Conservation (phyloP, 1,139 yeast species). For the Yamadazyma membranifaciens region DNA sequence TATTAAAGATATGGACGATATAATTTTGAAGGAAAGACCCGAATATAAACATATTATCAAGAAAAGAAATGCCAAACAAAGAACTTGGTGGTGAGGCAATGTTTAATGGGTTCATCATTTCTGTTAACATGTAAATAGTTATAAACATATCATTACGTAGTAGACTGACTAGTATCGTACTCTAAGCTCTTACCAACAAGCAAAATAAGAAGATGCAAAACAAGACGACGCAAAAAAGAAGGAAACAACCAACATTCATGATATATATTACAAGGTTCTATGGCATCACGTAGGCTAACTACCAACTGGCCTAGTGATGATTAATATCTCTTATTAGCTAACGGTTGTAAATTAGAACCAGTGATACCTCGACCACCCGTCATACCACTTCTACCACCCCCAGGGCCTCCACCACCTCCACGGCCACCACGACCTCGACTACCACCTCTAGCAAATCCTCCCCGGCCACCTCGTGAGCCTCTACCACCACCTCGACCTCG, state of each 20-base stretch:
- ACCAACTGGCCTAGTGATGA: too few species aligned
- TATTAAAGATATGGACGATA: conserved; percentile 67
- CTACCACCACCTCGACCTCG: conserved; percentile 7
- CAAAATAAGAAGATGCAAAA: too few species aligned
- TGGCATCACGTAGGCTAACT: too few species aligned
- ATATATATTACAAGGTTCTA: too few species aligned
- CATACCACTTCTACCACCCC: not conserved
- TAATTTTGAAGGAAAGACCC: conserved; percentile 64
- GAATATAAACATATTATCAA: conserved; percentile 57
- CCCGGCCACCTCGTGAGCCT: conserved; percentile 10
- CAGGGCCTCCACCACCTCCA: conserved; percentile 3
- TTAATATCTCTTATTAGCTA: conserved; percentile 5
- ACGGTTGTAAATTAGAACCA: conserved; percentile 7
- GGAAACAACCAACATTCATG: too few species aligned
- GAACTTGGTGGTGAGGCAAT: conserved; percentile 42
- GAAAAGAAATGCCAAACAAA: conserved; percentile 46
- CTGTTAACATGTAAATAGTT: not conserved
- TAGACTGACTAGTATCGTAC: too few species aligned
- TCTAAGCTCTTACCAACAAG: too few species aligned
- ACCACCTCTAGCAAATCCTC: conserved; percentile 20
- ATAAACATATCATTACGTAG: too few species aligned
- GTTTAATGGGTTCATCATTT: too few species aligned
- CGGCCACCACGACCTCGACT: conserved; percentile 5
- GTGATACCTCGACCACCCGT: conserved; percentile 5
- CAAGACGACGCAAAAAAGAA: too few species aligned